These are phyloP conservation scores for Zalaria sp. DNA, from an alignment of 2,329 filamentous ascomycete genomes.

Conservation along the genomic window DNA sequence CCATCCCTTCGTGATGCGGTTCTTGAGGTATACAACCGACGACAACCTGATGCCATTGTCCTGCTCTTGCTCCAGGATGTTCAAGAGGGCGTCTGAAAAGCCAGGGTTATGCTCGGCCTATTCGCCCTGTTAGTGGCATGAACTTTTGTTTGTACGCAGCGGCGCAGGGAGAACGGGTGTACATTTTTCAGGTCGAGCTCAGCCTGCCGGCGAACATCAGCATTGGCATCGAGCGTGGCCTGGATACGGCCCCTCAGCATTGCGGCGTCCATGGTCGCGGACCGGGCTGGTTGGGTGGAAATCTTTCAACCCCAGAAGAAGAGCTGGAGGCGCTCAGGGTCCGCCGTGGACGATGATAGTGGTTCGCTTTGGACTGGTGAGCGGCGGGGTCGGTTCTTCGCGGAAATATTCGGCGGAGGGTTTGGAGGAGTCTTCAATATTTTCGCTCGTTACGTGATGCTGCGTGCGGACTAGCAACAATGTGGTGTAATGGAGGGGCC, in stretches of 20 bases:
- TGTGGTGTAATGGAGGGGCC: no score
- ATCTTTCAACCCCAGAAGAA: neutral
- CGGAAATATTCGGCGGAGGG: no score
- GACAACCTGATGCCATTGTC: constrained; percentile 74
- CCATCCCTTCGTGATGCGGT: constrained; percentile 91
- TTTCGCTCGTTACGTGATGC: no score
- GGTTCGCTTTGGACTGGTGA: no score
- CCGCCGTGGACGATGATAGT: neutral
- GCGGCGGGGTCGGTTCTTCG: no score
- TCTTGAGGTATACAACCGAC: constrained; percentile 94
- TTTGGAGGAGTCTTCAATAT: no score
- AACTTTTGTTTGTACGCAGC: neutral
- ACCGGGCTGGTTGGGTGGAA: constrained; percentile 55
- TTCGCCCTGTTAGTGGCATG: constrained; percentile 2
- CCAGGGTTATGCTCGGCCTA: constrained; percentile 83
- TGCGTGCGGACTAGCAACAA: no score
- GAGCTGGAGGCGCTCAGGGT: neutral
- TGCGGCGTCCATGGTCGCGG: constrained; percentile 52
- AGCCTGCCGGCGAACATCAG: constrained; percentile 60
- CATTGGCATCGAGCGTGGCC: constrained; percentile 60
- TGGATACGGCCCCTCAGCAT: constrained; percentile 63
- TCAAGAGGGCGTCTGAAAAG: constrained; percentile 80
- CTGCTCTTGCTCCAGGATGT: constrained; percentile 81
- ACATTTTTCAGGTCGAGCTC: constrained; percentile 75
- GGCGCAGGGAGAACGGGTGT: constrained; percentile 19